Conservation (phyloP, 768 basidiomycete genomes). For the Infundibulicybe gibba region DNA sequence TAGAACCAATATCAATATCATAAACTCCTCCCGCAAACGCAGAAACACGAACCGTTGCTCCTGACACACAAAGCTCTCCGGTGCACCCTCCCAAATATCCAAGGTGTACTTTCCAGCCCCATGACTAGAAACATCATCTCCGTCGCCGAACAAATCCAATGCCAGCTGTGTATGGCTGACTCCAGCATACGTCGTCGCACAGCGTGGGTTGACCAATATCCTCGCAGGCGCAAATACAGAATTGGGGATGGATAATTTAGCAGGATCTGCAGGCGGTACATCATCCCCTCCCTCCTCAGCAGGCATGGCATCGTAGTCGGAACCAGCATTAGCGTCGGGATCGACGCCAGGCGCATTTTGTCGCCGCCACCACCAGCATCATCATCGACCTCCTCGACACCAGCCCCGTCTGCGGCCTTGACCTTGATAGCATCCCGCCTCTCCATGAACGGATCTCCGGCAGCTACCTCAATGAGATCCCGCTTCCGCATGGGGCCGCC, state of each 20-base stretch:
- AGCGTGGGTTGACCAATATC: slow-evolving; percentile 93
- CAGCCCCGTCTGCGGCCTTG: slow-evolving; percentile 21
- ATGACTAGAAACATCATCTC: slow-evolving; percentile 49
- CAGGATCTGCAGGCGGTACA: slow-evolving; percentile 30
- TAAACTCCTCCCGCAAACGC: background rate
- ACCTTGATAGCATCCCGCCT: slow-evolving; percentile 28
- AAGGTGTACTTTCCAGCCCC: slow-evolving; percentile 72
- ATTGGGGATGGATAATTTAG: slow-evolving; percentile 72
- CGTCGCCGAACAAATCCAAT: slow-evolving; percentile 86
- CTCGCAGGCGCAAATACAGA: slow-evolving; percentile 84
- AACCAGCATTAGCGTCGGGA: slow-evolving; percentile 78
- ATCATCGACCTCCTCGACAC: slow-evolving; percentile 29
- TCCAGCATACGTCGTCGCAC: slow-evolving; percentile 97
- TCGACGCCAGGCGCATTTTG: slow-evolving; percentile 38
- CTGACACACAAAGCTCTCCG: slow-evolving; percentile 97
- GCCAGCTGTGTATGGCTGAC: slow-evolving; percentile 95
- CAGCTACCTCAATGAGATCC: slow-evolving; percentile 31
- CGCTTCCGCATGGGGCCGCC: slow-evolving; percentile 23
- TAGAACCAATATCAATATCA: slow-evolving; percentile 19
- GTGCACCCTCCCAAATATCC: slow-evolving; percentile 95
- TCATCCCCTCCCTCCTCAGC: slow-evolving; percentile 51
- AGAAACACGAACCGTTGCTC: slow-evolving; percentile 67
- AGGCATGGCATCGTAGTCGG: slow-evolving; percentile 86
- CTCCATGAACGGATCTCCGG: slow-evolving; percentile 27
- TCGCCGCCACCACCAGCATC: slow-evolving; percentile 24